A percentile compares a stretch with the other conserved stretches of the same genome.
These are phyloP conservation scores for Manihot esculenta DNA, from an alignment of 441 rosid species.

Conservation along the genomic window DNA sequence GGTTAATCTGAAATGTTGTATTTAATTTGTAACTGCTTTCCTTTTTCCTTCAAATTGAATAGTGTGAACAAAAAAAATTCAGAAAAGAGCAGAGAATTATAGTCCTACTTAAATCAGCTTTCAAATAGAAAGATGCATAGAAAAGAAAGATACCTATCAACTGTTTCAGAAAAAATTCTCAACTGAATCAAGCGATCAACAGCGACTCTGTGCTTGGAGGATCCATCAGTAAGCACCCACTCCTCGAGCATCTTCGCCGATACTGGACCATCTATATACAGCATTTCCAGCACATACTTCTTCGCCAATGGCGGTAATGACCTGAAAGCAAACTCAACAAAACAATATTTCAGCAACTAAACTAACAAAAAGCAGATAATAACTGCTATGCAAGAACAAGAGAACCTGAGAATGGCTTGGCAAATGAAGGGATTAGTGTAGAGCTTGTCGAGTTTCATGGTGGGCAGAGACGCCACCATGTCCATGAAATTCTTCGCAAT, in stretches of 20 bases:
- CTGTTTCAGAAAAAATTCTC: slow-evolving; percentile 51
- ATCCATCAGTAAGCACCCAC: slow-evolving; percentile 79
- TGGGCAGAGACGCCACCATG: slow-evolving; percentile 91
- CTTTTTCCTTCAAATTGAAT: slow-evolving; percentile 54
- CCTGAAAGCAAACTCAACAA: slow-evolving; percentile 35
- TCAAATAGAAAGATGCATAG: not conserved
- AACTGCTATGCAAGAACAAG: not conserved
- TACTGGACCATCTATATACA: slow-evolving; percentile 59
- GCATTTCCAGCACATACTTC: slow-evolving; percentile 77
- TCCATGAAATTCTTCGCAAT: slow-evolving; percentile 95
- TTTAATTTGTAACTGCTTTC: slow-evolving; percentile 68
- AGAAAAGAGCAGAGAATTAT: not conserved
- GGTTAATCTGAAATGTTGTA: slow-evolving; percentile 77
- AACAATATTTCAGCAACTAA: not conserved
- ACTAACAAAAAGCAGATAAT: not conserved
- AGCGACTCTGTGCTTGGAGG: slow-evolving; percentile 74
- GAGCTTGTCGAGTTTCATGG: slow-evolving; percentile 80
- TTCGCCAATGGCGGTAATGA: slow-evolving; percentile 93
- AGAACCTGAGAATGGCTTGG: slow-evolving; percentile 90
- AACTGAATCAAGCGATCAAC: slow-evolving; percentile 76
- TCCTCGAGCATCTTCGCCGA: slow-evolving; percentile 58
- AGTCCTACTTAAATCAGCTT: not conserved
- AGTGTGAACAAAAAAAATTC: not conserved
- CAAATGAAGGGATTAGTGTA: slow-evolving; percentile 85
- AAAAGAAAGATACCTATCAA: slow-evolving; percentile 51